These are phyloP conservation scores for Clitopilus passeckerianus DNA, from an alignment of 768 basidiomycete genomes.

Conservation along the genomic window DNA sequence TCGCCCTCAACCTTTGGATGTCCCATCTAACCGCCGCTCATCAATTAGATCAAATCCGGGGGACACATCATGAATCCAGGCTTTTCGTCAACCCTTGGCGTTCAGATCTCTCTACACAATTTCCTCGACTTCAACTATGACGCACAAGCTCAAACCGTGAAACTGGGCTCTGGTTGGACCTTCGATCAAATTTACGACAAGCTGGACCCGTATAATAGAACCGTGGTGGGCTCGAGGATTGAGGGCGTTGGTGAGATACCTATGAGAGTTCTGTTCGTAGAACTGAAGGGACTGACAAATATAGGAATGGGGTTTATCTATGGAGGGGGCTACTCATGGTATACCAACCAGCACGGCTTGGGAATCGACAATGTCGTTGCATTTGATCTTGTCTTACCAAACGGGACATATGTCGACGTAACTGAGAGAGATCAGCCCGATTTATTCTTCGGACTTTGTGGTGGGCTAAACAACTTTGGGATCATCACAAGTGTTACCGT, in stretches of 20 bases:
- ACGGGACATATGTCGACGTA: conserved; percentile 36
- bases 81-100: conserved; percentile 55
- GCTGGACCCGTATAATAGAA: conserved; percentile 38
- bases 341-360: conserved; percentile 56
- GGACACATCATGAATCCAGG: conserved; percentile 52
- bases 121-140: conserved; percentile 43
- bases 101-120: conserved; percentile 50
- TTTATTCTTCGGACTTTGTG: conserved; percentile 36
- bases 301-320: conserved; percentile 56
- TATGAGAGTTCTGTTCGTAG: background rate
- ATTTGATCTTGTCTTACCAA: conserved; percentile 54
- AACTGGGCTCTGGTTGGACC: conserved; percentile 39
- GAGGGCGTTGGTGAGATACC: conserved; percentile 32
- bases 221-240: conserved; percentile 55
- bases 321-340: conserved; percentile 66
- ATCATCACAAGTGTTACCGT: background rate
- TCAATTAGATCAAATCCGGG: conserved; percentile 52
- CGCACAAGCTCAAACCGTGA: conserved; percentile 28
- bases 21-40: too few relatives aligned
- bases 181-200: conserved; percentile 63
- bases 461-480: conserved; percentile 11
- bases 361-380: conserved; percentile 47
- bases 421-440: conserved; percentile 26
- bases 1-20: too few relatives aligned
- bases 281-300: too few relatives aligned